Conservation (phyloP, 768 basidiomycete genomes). For the Nidularia pulvinata region DNA sequence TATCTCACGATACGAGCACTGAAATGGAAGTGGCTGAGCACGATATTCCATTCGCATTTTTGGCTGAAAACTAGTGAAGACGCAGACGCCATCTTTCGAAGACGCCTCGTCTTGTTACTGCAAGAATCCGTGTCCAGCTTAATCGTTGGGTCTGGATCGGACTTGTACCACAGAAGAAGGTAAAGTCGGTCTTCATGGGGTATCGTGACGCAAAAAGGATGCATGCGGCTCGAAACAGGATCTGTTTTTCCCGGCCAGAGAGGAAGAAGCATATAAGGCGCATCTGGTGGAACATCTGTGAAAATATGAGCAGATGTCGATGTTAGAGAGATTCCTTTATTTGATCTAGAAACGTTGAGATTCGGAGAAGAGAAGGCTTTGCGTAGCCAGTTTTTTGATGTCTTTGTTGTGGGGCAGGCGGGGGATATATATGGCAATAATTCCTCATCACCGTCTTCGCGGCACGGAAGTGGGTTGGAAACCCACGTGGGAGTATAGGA, state of each 20-base stretch:
- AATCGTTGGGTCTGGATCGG: not conserved
- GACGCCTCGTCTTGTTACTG: not conserved
- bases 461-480: not conserved
- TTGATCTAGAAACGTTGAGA: not conserved
- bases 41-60: not conserved
- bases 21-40: not conserved
- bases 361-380: not conserved
- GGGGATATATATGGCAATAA: not conserved
- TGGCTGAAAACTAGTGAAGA: not conserved
- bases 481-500: not conserved
- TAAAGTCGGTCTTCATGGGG: not conserved
- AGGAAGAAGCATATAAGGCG: conserved; percentile 1
- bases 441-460: not conserved
- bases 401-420: no score
- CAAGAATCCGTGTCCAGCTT: not conserved
- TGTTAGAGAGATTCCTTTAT: not conserved
- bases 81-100: not conserved
- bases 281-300: not conserved
- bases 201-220: not conserved
- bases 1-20: not conserved
- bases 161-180: not conserved
- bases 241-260: conserved; percentile 1
- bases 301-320: not conserved
- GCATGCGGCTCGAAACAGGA: not conserved
- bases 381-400: not conserved